Conservation (phyloP, 129 eudicot species). For the Pittosporum tobira region DNA sequence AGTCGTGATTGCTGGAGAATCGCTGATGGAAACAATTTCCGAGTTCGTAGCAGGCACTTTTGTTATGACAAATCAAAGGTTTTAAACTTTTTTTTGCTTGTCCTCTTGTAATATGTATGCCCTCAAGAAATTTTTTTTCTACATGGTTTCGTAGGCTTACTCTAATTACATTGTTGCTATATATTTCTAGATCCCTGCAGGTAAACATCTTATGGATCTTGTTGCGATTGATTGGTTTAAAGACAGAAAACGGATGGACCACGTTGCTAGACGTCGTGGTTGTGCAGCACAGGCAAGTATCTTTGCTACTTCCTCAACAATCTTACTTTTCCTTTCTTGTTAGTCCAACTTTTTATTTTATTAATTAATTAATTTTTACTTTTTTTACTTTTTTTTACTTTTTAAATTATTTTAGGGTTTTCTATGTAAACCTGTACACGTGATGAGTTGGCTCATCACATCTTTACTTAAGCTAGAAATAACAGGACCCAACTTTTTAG, state of each 20-base stretch:
- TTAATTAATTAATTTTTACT: no score
- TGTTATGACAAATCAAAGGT: constrained; percentile 91
- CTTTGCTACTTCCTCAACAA: background rate
- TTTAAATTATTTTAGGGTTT: no score
- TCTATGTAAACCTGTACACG: no score
- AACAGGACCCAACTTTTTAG: no score
- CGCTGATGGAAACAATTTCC: constrained; percentile 85
- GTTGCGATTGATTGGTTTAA: constrained; percentile 99
- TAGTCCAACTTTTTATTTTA: no score
- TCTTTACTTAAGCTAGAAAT: no score
- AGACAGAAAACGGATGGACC: constrained; percentile 92
- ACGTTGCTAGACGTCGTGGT: constrained; percentile 90
- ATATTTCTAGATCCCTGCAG: constrained; percentile 61
- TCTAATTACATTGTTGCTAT: constrained; percentile 17
- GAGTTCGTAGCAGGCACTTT: constrained; percentile 81
- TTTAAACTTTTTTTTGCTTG: constrained; percentile 13
- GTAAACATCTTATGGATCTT: constrained; percentile 96
- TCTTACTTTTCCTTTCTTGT: constrained; percentile 4
- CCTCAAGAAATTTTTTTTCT: background rate
- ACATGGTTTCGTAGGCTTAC: constrained; percentile 1
- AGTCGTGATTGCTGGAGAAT: constrained; percentile 87
- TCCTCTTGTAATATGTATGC: constrained; percentile 2
- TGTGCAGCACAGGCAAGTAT: constrained; percentile 90
- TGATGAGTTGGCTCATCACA: no score
- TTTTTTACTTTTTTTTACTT: no score